Base-by-base conservation (phyloP, 1,284 basidiomycete genomes). In the Volvariella surrecta region DNA sequence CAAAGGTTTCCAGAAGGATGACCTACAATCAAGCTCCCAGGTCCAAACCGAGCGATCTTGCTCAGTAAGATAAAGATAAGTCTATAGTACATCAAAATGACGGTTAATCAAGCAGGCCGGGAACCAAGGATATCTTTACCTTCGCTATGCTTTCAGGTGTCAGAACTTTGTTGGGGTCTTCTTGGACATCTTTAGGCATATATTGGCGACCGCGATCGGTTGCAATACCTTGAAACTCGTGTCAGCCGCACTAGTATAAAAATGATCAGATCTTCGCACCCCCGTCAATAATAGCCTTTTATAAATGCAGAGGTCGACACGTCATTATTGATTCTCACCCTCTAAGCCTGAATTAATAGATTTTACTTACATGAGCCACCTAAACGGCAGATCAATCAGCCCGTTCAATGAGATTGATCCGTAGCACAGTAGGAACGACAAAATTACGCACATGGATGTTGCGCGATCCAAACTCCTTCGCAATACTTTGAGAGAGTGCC, bases 381-480 rank as follows among this genome's bases (percentile, higher is more conserved):
- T 79, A 44, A n/a, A 21, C 40, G 11, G 10, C 28, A 21, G 34
- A n/a, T 37, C 28, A 43, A 3, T 34, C 40, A 43, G 20, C 18
- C 8, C 8, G 34, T 16, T 16, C 34, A 15, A 32, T 35, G 24
- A 19, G 32, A 38, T 37, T 30, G 7, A 24, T 37, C 16, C 13
- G 22, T 11, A 16, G 22, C n/a, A n/a, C n/a, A n/a, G n/a, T n/a
- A n/a, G n/a, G n/a, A n/a, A n/a, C n/a, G n/a, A n/a, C n/a, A n/a
- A 17, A 34, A 35, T 37, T 7, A 59, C 69, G 41, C 11, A 81
- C 83, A 60, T 89, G 84, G 43, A 89, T 87, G 51, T 87, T 85
- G 48, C 88, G 64, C 55, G 79, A 79, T 13, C 80, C 80, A 54
- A 88, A 89, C 55, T 89, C 87, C 58, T 89, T 86, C 21, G 76